Evolutionary conservation across 441 rosid species (phyloP).

Genomic region (Euphorbia schlechtendalii): DNA sequence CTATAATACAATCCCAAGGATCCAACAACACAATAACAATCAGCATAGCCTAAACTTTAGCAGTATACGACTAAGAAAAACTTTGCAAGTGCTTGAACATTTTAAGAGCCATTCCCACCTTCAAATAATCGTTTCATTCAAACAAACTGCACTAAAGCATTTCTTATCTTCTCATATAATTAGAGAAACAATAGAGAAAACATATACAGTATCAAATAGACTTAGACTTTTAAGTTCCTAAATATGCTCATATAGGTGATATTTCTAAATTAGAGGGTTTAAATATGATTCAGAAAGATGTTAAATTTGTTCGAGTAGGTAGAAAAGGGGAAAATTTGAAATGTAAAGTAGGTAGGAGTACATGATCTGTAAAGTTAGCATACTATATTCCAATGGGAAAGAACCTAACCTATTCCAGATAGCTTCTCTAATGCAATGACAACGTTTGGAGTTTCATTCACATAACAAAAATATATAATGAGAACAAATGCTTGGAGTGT

Average conservation of each 20-base stretch:
- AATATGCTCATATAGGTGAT: neutral
- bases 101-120: neutral
- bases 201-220: neutral
- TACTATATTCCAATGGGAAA: neutral
- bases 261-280: neutral
- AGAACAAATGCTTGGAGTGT: neutral
- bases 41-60: neutral
- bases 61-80: neutral
- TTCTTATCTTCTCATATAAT: neutral
- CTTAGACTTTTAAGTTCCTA: neutral
- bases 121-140: neutral
- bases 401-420: neutral
- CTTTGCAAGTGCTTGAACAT: neutral
- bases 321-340: neutral
- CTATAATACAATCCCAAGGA: neutral
- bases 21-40: constrained; percentile 5
- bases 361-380: neutral
- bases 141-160: neutral
- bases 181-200: neutral
- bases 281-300: neutral
- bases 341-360: neutral
- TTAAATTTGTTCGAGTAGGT: neutral
- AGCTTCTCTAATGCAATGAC: neutral
- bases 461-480: neutral
- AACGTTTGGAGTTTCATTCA: neutral